Evolutionary conservation across 768 basidiomycete genomes (phyloP).

Genomic region (Pleurotus sapidus): DNA sequence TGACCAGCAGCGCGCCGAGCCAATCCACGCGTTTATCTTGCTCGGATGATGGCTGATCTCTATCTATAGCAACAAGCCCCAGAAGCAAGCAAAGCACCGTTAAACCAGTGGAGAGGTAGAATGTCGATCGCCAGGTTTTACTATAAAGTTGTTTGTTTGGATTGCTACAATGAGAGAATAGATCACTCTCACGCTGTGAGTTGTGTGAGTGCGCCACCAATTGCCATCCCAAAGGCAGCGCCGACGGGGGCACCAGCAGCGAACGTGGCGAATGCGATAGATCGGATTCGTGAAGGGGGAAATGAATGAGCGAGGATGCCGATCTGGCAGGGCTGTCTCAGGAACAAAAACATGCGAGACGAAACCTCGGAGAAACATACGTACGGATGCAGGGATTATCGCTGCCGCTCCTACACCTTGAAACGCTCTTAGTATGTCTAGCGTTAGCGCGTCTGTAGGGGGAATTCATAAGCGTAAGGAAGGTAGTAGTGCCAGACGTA

Average conservation of each 20-base stretch:
- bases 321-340: constrained; percentile 27
- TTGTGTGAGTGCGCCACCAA: constrained; percentile 60
- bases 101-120: constrained; percentile 46
- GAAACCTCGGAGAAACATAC: constrained; percentile 30
- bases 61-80: constrained; percentile 47
- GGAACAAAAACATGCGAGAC: neutral
- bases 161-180: neutral
- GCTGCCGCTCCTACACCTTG: constrained; percentile 64
- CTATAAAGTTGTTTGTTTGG: constrained; percentile 8
- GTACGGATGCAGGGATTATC: constrained; percentile 50
- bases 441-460: constrained; percentile 35
- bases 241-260: constrained; percentile 71
- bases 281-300: constrained; percentile 45
- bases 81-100: constrained; percentile 35
- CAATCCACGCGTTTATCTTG: constrained; percentile 57
- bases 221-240: constrained; percentile 47
- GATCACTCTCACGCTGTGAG: constrained; percentile 13
- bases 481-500: neutral
- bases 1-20: constrained; percentile 63
- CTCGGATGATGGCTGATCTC: constrained; percentile 33
- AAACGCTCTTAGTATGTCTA: constrained; percentile 59
- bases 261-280: constrained; percentile 66
- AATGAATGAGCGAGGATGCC: constrained; percentile 69
- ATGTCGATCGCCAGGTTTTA: constrained; percentile 47
- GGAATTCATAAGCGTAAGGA: neutral